Percentiles rank a stretch among this genome's conserved stretches.
Evolutionary conservation across 345 rosid species (phyloP).

Genomic region (Salix viminalis): DNA sequence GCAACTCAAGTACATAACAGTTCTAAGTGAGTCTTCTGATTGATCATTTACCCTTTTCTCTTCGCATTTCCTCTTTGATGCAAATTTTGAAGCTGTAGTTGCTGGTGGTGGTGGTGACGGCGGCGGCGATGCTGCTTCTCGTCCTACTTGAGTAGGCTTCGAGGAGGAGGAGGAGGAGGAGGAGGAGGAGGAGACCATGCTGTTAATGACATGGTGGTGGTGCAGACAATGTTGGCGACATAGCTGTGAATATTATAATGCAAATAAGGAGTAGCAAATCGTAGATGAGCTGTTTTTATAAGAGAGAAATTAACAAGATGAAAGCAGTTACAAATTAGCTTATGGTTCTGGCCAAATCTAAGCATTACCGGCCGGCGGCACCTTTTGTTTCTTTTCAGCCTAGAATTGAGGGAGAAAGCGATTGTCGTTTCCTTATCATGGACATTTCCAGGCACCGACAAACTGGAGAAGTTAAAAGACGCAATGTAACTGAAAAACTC

Average conservation of each 20-base stretch:
- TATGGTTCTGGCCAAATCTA: neutral
- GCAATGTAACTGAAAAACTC: neutral
- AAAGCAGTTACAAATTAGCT: neutral
- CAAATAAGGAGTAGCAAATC: neutral
- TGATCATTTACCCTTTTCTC: conserved; percentile 14
- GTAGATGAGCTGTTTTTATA: neutral
- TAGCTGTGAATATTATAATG: neutral
- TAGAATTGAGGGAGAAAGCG: neutral
- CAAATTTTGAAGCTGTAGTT: conserved; percentile 6
- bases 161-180: neutral
- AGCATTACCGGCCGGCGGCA: conserved; percentile 11
- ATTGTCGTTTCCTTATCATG: neutral
- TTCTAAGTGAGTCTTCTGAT: conserved; percentile 21
- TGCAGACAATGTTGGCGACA: neutral
- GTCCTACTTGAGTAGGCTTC: neutral
- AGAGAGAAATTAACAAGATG: too few species aligned
- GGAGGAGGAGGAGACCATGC: neutral
- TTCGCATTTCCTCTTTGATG: neutral
- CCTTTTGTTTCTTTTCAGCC: neutral
- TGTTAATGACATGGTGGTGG: conserved; percentile 31
- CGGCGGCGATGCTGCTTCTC: neutral
- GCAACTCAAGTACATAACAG: conserved; percentile 25
- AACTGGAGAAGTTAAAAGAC: neutral
- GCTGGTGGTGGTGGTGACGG: conserved; percentile 35
- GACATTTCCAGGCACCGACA: neutral